Conservation (phyloP, 2,329 filamentous ascomycete genomes). For the Aspergillus brasiliensis region DNA sequence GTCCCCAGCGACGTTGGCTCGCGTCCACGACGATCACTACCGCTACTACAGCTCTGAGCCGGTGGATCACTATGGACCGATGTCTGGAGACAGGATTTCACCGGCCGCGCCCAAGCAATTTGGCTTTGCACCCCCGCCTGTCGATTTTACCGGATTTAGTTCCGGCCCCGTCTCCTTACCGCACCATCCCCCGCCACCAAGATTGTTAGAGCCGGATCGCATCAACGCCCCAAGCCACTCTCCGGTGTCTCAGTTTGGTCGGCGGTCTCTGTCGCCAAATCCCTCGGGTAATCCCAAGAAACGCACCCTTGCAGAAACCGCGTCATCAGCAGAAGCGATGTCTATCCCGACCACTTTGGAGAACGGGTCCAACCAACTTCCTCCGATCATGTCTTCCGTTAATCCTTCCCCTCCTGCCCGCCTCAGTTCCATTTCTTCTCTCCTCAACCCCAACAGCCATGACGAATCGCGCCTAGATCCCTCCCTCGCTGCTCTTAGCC, state of each 20-base stretch:
- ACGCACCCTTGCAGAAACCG: constrained; percentile 39
- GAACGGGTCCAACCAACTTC: constrained; percentile 41
- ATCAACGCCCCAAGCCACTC: constrained; percentile 28
- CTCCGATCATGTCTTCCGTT: constrained; percentile 40
- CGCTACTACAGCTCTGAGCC: constrained; percentile 38
- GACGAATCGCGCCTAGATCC: constrained; percentile 47
- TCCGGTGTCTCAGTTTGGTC: constrained; percentile 32
- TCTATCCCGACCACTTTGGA: constrained; percentile 35
- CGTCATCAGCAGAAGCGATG: constrained; percentile 27
- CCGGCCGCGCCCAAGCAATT: constrained; percentile 39
- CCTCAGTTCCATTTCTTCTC: constrained; percentile 74
- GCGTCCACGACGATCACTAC: constrained; percentile 35
- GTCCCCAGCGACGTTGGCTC: constrained; percentile 35
- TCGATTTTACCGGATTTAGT: constrained; percentile 54
- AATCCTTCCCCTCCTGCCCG: constrained; percentile 55
- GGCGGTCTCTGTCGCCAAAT: constrained; percentile 37
- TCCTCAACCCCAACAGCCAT: constrained; percentile 58
- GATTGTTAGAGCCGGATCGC: constrained; percentile 35
- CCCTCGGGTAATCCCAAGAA: constrained; percentile 36
- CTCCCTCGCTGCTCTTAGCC: constrained; percentile 35
- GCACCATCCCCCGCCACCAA: constrained; percentile 33
- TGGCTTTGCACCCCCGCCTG: constrained; percentile 46
- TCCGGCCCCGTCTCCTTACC: constrained; percentile 36
- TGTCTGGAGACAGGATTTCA: constrained; percentile 43
- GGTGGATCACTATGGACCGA: constrained; percentile 48